Conservation (phyloP, 495 filamentous ascomycete genomes). For the Aspergillus nanangensis region DNA sequence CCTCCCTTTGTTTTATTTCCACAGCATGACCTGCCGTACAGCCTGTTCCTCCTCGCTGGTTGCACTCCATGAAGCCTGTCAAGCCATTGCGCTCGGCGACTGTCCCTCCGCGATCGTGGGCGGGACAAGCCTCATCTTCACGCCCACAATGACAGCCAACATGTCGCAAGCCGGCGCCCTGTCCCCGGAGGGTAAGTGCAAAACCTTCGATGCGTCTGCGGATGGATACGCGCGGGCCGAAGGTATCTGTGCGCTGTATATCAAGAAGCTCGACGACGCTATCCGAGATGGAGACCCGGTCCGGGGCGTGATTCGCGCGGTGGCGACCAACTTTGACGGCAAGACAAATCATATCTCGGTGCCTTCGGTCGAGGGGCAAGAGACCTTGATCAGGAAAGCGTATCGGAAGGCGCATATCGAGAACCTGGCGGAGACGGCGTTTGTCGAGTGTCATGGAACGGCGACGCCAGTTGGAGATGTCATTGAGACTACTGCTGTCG, state of each 20-base stretch:
- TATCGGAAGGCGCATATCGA: constrained; percentile 18
- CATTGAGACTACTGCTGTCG: not conserved
- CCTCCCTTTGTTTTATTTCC: no score
- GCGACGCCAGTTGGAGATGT: not conserved
- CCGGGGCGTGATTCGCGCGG: constrained; percentile 25
- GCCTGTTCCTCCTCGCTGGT: constrained; percentile 27
- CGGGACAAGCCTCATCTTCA: constrained; percentile 33
- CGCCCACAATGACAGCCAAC: constrained; percentile 21
- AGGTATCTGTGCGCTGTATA: constrained; percentile 23
- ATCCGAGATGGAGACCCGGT: constrained; percentile 29
- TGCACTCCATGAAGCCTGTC: constrained; percentile 21
- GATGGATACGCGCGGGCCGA: constrained; percentile 60
- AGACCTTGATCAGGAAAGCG: constrained; percentile 22
- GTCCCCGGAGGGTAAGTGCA: constrained; percentile 26
- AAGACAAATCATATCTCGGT: constrained; percentile 12
- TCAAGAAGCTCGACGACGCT: constrained; percentile 25
- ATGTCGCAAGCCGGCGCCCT: constrained; percentile 22
- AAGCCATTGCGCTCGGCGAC: constrained; percentile 26
- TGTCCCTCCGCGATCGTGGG: constrained; percentile 33
- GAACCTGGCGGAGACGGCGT: constrained; percentile 13
- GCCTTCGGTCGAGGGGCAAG: constrained; percentile 19
- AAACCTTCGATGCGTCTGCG: constrained; percentile 54
- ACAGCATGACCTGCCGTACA: constrained; percentile 26
- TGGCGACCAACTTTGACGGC: constrained; percentile 24
- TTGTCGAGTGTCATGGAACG: constrained; percentile 10